A percentile compares a stretch with the other conserved stretches of the same genome.
phyloP scores from a whole-genome alignment of 352 stramenopile species.

The Aphanomyces cochlioides region DNA sequence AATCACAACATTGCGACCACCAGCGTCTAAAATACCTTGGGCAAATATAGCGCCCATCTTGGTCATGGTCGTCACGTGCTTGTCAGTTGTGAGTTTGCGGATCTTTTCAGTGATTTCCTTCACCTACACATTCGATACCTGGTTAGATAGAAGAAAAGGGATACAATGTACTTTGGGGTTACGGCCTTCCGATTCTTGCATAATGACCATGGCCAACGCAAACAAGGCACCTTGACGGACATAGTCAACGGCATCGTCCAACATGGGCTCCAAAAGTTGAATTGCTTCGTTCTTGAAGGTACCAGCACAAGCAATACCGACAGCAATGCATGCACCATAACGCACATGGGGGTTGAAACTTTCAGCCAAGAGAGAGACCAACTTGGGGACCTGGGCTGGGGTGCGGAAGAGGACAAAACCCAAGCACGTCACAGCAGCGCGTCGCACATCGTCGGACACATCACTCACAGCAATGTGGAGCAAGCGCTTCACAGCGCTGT shows the following conservation, averaged over 20 bases:
- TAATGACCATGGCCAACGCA: slow-evolving; percentile 97
- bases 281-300: slow-evolving; percentile 96
- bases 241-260: slow-evolving; percentile 98
- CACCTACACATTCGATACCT: slow-evolving; percentile 32
- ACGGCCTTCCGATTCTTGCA: slow-evolving; percentile 93
- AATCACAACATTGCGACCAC: slow-evolving; percentile 96
- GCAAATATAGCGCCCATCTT: slow-evolving; percentile 99
- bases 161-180: slow-evolving; percentile 59
- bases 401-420: slow-evolving; percentile 98
- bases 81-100: slow-evolving; percentile 92
- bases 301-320: slow-evolving; percentile 97
- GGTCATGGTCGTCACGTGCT: slow-evolving; percentile 98
- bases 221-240: slow-evolving; percentile 97
- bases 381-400: slow-evolving; percentile 89
- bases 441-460: slow-evolving; percentile 97
- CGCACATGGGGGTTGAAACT: slow-evolving; percentile 99
- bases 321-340: slow-evolving; percentile 98
- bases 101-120: slow-evolving; percentile 82
- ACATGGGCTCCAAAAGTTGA: slow-evolving; percentile 95
- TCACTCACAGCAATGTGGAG: slow-evolving; percentile 98
- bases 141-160: not conserved
- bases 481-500: slow-evolving; percentile 94
- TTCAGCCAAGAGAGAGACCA: slow-evolving; percentile 95
- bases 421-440: slow-evolving; percentile 95
- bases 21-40: slow-evolving; percentile 96